Conservation (phyloP, 495 filamentous ascomycete species). For the Talaromyces nanjingensis region DNA sequence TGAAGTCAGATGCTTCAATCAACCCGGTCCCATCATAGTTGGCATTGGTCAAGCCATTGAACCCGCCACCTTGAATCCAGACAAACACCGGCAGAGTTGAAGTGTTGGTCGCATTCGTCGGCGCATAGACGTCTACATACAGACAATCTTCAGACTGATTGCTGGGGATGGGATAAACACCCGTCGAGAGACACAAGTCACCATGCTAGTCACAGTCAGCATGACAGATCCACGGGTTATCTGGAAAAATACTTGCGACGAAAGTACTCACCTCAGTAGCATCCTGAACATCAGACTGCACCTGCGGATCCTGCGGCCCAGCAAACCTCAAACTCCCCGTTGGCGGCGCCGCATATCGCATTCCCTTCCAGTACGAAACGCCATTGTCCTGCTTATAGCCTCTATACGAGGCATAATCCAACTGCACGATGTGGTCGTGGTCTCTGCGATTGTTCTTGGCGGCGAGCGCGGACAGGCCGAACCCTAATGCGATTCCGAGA, state of each 20-base stretch:
- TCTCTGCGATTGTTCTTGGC: neutral
- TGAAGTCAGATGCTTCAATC: conserved; percentile 48
- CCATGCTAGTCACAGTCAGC: conserved; percentile 28
- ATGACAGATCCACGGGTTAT: neutral
- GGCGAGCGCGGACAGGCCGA: neutral
- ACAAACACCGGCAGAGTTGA: conserved; percentile 58
- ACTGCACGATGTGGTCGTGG: neutral
- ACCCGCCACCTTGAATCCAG: conserved; percentile 74
- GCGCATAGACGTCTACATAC: conserved; percentile 67
- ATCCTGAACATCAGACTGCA: conserved; percentile 29
- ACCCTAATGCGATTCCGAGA: neutral
- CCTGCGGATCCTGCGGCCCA: conserved; percentile 47
- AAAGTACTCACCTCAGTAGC: conserved; percentile 33
- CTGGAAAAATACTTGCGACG: no score
- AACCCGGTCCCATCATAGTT: conserved; percentile 61
- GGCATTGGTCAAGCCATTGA: conserved; percentile 52
- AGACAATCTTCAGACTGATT: conserved; percentile 64
- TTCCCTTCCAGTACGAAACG: conserved; percentile 56
- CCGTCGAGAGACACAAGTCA: conserved; percentile 46
- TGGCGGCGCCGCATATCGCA: conserved; percentile 58
- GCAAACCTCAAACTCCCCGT: conserved; percentile 51
- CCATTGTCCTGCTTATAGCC: conserved; percentile 26
- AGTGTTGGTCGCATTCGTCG: conserved; percentile 37
- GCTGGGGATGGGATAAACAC: conserved; percentile 23
- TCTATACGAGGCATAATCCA: conserved; percentile 5